These are phyloP conservation scores for Diversispora epigaea DNA, from an alignment of 192 early-diverging fungal genomes.

Conservation along the genomic window DNA sequence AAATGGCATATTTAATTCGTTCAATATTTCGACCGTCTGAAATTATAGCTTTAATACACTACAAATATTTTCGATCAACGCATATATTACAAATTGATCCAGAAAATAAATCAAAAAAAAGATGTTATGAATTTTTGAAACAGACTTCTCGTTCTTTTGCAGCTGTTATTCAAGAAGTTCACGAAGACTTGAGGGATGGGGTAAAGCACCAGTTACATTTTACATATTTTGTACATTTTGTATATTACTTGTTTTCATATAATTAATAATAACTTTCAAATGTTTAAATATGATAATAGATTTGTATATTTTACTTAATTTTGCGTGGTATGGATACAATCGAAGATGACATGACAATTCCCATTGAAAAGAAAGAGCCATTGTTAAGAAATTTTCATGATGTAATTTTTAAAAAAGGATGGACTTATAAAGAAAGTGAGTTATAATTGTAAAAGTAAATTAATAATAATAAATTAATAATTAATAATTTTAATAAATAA, in stretches of 20 bases:
- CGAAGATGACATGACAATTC: conserved; percentile 98
- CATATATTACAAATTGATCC: conserved; percentile 55
- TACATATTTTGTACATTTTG: not conserved
- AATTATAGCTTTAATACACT: conserved; percentile 76
- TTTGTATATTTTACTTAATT: conserved; percentile 96
- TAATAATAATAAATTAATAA: not conserved
- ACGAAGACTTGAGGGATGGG: conserved; percentile 74
- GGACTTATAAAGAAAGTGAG: conserved; percentile 77
- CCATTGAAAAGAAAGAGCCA: conserved; percentile 69
- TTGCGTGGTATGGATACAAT: conserved; percentile 96
- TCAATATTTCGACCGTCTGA: conserved; percentile 84
- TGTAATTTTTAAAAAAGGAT: conserved; percentile 72
- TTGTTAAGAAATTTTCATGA: conserved; percentile 82
- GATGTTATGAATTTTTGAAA: conserved; percentile 90
- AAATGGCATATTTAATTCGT: conserved; percentile 50
- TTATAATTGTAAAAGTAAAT: not conserved
- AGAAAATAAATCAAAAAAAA: conserved; percentile 52
- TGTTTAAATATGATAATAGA: conserved; percentile 48
- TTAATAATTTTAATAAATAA: not conserved
- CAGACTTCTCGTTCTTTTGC: conserved; percentile 96
- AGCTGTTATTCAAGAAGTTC: conserved; percentile 87
- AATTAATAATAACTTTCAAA: conserved; percentile 38
- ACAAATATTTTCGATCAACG: conserved; percentile 54
- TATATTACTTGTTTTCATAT: conserved; percentile 1
- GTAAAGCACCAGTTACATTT: conserved; percentile 38